Evolutionary conservation across 2,329 filamentous ascomycete species (phyloP), one percentile per base, ranked within the genome.

Genomic region (Ophiocordyceps camponoti-leonardi): DNA sequence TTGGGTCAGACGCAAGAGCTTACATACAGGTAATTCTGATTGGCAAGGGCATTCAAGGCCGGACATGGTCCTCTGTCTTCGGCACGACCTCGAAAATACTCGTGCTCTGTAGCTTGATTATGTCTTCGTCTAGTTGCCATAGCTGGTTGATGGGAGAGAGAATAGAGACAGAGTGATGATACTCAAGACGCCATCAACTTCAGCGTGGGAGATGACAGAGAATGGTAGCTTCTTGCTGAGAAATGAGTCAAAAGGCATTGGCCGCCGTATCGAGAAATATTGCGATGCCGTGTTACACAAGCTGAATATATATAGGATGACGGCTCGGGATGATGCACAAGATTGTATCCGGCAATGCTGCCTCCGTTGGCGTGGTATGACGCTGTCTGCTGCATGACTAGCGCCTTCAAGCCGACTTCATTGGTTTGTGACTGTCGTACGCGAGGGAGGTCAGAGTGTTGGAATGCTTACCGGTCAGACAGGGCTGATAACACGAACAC

Each of bases 1-100:
- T n/a, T n/a, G 33, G 33, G 33, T n/a, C 12, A 18, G 33, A 16
- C 13, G n/a, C 5, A 7, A 7, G 8, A 30, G 18, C 42, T 20
- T 43, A 43, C 42, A 43, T 43, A 43, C 42, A 43, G 28, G 12
- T 43, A 43, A n/a, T 28, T 28, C n/a, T 43, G 42, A 23, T 43
- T 43, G n/a, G 42, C 26, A 28, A 43, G 42, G 28, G 42, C 42
- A 12, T 43, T 43, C 28, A 43, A 18, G 22, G 42, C 42, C 7
- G 42, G 42, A 43, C 42, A 43, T 19, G 42, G 42, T 11, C 42
- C 42, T 31, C 42, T n/a, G 22, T 43, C 28, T 14, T 31, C 28
- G 6, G n/a, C 42, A 33, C 19, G n/a, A 4, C 42, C 42, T 20
- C 42, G 28, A n/a, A 43, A 35, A 18, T 43, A 43, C 10, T 18